Evolutionary conservation across 2,329 filamentous ascomycete genomes (phyloP).

Genomic region (Colletotrichum sp.): DNA sequence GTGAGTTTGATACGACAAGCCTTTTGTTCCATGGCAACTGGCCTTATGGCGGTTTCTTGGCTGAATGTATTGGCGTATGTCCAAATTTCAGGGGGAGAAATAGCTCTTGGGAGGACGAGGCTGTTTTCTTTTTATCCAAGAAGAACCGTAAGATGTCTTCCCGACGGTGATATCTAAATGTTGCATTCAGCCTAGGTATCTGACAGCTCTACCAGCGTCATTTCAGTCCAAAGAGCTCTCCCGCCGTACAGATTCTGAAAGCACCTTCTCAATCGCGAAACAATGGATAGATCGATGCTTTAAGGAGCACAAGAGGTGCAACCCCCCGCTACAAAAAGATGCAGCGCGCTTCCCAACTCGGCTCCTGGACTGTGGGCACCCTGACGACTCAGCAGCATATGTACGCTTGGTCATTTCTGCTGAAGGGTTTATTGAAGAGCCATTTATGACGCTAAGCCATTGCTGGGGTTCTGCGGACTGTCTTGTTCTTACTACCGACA

Average conservation of each 20-base stretch:
- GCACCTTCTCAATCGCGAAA: background rate
- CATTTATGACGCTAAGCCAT: background rate
- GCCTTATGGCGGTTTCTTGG: background rate
- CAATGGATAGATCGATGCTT: background rate
- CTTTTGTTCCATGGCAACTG: background rate
- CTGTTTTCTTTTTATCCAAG: background rate
- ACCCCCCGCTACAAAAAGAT: fast-evolving
- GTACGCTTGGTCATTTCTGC: background rate
- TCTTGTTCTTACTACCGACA: background rate
- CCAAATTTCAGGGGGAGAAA: background rate
- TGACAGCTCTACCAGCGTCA: background rate
- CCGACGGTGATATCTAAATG: fast-evolving
- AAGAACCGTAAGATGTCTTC: background rate
- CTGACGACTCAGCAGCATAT: fast-evolving
- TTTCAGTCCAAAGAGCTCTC: background rate
- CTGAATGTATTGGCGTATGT: background rate
- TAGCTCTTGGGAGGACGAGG: background rate
- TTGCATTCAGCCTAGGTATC: background rate
- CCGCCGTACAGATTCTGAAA: background rate
- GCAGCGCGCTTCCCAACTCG: background rate
- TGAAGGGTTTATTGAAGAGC: background rate
- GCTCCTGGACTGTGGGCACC: background rate
- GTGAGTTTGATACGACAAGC: background rate
- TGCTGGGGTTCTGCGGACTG: background rate
- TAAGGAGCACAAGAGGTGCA: background rate